Conservation (phyloP, 2,329 filamentous ascomycete genomes). For the Alternaria arborescens region DNA sequence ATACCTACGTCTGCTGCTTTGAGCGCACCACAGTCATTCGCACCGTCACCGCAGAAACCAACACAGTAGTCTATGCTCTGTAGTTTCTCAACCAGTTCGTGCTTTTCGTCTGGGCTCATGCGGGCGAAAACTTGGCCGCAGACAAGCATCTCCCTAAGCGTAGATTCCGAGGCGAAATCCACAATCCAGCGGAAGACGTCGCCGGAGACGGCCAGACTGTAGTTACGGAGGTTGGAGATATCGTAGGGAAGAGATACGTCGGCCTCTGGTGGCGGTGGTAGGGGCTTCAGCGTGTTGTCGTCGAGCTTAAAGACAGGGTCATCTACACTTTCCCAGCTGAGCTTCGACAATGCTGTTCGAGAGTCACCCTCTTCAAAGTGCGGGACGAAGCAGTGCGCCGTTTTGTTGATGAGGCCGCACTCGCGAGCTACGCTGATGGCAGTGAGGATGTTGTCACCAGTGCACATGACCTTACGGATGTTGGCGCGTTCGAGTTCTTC, state of each 20-base stretch:
- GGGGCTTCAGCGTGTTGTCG: constrained; percentile 79
- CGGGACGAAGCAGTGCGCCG: constrained; percentile 90
- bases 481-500: constrained; percentile 82
- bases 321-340: constrained; percentile 96
- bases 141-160: constrained; percentile 87
- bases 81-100: constrained; percentile 95
- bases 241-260: constrained; percentile 89
- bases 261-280: constrained; percentile 71
- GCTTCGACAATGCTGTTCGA: constrained; percentile 73
- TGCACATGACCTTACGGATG: constrained; percentile 94
- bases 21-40: constrained; percentile 95
- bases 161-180: constrained; percentile 83
- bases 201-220: constrained; percentile 86
- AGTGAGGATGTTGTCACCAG: constrained; percentile 96
- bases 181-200: constrained; percentile 97
- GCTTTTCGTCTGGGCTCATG: constrained; percentile 99
- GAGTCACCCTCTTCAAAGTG: constrained; percentile 83
- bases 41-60: constrained; percentile 96
- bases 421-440: constrained; percentile 95
- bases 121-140: constrained; percentile 92
- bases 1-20: constrained; percentile 98
- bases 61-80: constrained; percentile 95
- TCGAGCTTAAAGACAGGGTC: constrained; percentile 81
- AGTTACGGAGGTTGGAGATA: constrained; percentile 81
- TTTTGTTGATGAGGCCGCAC: constrained; percentile 80